These are phyloP conservation scores for Keithomyces neogunnii DNA, from an alignment of 2,329 filamentous ascomycete genomes.

Conservation along the genomic window DNA sequence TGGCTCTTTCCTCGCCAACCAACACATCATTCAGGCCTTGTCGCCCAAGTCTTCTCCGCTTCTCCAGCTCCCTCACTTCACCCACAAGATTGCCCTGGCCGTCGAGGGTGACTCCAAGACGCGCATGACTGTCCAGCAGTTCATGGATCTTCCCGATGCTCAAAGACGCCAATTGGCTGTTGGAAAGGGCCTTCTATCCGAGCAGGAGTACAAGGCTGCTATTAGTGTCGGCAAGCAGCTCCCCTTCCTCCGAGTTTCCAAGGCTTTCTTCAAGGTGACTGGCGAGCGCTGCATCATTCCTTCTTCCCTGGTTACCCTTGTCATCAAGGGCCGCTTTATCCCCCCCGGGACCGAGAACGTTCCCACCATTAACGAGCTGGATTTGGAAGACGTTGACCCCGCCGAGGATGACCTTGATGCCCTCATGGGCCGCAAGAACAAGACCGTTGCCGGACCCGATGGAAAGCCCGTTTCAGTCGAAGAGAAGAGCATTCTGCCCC, in stretches of 20 bases:
- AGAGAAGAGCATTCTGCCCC: conserved; percentile 62
- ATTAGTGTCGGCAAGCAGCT: conserved; percentile 75
- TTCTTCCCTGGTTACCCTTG: conserved; percentile 83
- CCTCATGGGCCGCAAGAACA: conserved; percentile 68
- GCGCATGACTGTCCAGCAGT: conserved; percentile 74
- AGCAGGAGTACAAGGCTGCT: conserved; percentile 67
- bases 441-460: conserved; percentile 52
- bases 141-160: conserved; percentile 75
- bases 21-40: conserved; percentile 84
- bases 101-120: conserved; percentile 68
- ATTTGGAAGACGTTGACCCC: conserved; percentile 85
- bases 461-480: conserved; percentile 49
- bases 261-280: conserved; percentile 96
- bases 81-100: conserved; percentile 52
- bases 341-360: conserved; percentile 73
- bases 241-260: conserved; percentile 75
- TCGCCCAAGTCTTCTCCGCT: conserved; percentile 77
- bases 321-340: conserved; percentile 90
- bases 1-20: conserved; percentile 71
- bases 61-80: conserved; percentile 85
- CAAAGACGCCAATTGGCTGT: conserved; percentile 65
- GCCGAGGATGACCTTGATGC: conserved; percentile 89
- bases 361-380: conserved; percentile 64
- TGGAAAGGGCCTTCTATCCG: conserved; percentile 60
- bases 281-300: conserved; percentile 91